Conservation (phyloP, 768 basidiomycete genomes). For the Leccinellum luteum region DNA sequence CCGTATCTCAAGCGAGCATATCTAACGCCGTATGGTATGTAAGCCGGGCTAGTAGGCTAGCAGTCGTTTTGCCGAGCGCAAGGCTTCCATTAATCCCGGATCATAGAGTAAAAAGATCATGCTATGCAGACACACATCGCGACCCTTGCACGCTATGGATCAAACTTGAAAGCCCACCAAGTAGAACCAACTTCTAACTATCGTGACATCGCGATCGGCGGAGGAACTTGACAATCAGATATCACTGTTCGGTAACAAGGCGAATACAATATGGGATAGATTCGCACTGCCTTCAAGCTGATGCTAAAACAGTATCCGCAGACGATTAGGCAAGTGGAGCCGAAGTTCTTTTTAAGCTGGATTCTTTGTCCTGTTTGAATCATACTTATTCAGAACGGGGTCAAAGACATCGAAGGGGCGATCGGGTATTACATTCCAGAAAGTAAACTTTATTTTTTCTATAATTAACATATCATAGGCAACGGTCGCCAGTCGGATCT, state of each 20-base stretch:
- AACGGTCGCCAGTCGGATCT: too few relatives aligned
- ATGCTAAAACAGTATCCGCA: too few relatives aligned
- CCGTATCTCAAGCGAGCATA: neutral
- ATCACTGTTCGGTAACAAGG: neutral
- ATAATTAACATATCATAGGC: too few relatives aligned
- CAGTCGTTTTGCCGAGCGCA: neutral
- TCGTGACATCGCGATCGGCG: neutral
- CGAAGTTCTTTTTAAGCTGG: too few relatives aligned
- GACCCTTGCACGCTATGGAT: neutral
- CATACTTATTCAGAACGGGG: too few relatives aligned
- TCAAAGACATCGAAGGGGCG: too few relatives aligned
- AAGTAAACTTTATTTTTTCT: neutral
- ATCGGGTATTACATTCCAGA: neutral
- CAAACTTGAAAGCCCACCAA: neutral
- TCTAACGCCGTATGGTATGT: neutral
- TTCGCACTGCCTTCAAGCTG: too few relatives aligned
- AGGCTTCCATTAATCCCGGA: neutral
- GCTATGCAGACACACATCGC: neutral
- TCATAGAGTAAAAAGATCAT: neutral
- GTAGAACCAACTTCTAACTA: neutral
- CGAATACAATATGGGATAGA: neutral
- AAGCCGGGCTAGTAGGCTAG: too few relatives aligned
- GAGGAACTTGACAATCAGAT: neutral
- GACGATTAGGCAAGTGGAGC: too few relatives aligned
- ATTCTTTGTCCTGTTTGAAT: too few relatives aligned